phyloP scores from a whole-genome alignment of 495 filamentous ascomycete species.

The Cladorrhinum samala region DNA sequence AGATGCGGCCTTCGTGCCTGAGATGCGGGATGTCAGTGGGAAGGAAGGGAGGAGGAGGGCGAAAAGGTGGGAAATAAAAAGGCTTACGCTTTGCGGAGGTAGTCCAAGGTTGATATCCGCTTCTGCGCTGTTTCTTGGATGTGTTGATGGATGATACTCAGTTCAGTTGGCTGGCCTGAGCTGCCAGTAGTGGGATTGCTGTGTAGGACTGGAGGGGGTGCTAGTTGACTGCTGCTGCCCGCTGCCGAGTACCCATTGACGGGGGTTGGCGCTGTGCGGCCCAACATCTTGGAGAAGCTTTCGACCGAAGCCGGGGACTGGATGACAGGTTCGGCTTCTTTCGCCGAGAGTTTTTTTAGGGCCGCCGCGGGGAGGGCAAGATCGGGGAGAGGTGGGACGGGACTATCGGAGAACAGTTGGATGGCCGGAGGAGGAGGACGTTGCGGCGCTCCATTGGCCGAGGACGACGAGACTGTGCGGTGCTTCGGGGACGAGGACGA shows the following conservation, averaged over 20 bases:
- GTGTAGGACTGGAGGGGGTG: constrained; percentile 24
- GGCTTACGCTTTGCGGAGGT: constrained; percentile 87
- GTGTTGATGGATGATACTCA: constrained; percentile 57
- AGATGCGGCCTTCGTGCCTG: constrained; percentile 87
- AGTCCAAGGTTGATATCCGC: constrained; percentile 92
- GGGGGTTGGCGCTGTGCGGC: constrained; percentile 29
- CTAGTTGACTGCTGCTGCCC: constrained; percentile 25
- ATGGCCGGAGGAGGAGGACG: constrained; percentile 6
- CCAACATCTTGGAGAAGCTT: constrained; percentile 40
- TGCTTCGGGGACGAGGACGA: constrained; percentile 37
- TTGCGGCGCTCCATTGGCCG: constrained; percentile 16
- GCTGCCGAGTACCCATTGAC: constrained; percentile 23
- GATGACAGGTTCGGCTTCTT: constrained; percentile 24
- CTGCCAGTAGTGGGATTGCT: constrained; percentile 9
- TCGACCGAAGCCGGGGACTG: constrained; percentile 30
- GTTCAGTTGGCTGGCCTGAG: constrained; percentile 32
- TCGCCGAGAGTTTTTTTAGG: constrained; percentile 26
- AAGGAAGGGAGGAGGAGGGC: constrained; percentile 1
- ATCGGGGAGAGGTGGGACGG: constrained; percentile 34
- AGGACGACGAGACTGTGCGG: constrained; percentile 30
- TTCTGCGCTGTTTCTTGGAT: constrained; percentile 87
- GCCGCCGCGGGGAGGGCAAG: constrained; percentile 33
- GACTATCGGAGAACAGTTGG: constrained; percentile 22
- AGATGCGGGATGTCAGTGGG: constrained; percentile 14
- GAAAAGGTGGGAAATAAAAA: constrained; percentile 31